Evolutionary conservation across 495 filamentous ascomycete species (phyloP).

Genomic region (Trichoderma erinaceum): DNA sequence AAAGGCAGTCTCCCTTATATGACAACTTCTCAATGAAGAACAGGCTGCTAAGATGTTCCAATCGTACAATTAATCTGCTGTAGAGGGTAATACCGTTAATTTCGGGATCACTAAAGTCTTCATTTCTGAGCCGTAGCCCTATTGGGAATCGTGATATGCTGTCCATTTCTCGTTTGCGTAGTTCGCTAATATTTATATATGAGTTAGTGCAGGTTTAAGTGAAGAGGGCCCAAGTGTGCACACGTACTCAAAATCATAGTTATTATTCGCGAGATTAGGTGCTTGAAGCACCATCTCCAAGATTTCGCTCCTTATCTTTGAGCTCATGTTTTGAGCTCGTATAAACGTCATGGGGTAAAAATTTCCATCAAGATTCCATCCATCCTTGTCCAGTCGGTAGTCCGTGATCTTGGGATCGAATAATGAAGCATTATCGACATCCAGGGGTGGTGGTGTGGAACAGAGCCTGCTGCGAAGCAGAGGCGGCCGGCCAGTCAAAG

Average conservation of each 20-base stretch:
- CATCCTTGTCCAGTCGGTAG: conserved; percentile 40
- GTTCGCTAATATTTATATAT: background rate
- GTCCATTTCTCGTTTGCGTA: background rate
- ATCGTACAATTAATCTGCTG: conserved; percentile 34
- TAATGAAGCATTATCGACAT: conserved; percentile 41
- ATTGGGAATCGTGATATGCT: conserved; percentile 21
- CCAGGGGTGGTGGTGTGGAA: conserved; percentile 47
- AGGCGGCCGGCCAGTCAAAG: conserved; percentile 39
- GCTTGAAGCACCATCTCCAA: conserved; percentile 45
- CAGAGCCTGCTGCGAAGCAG: conserved; percentile 50
- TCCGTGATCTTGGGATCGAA: background rate
- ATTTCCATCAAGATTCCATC: conserved; percentile 46
- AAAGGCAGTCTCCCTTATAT: conserved; percentile 30
- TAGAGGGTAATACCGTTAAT: conserved; percentile 23
- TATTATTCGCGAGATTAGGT: conserved; percentile 36
- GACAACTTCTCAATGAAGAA: conserved; percentile 53
- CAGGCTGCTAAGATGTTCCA: conserved; percentile 50
- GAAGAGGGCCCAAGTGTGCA: background rate
- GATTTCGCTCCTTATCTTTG: conserved; percentile 49
- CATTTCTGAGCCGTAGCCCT: conserved; percentile 28
- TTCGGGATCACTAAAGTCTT: conserved; percentile 27
- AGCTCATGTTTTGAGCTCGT: conserved; percentile 45
- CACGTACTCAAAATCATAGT: conserved; percentile 33
- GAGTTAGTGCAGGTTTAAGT: background rate
- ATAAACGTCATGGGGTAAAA: conserved; percentile 37